Conservation (phyloP, 441 rosid species). For the Populus hybrid region DNA sequence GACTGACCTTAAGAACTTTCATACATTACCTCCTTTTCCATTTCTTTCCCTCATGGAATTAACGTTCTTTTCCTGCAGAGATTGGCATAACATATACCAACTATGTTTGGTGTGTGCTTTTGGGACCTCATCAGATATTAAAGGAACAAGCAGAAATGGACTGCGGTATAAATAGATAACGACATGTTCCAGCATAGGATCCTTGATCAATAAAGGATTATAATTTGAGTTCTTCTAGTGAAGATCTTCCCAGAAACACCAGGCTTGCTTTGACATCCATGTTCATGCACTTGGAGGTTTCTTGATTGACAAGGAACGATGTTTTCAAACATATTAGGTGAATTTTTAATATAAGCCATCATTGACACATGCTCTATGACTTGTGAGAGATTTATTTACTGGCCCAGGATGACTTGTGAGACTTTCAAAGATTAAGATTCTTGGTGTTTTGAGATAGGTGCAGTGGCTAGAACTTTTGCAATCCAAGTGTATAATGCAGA, state of each 20-base stretch:
- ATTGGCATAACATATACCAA: background rate
- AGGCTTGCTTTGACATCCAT: background rate
- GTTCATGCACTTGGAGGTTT: background rate
- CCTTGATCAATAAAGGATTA: background rate
- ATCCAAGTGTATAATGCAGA: background rate
- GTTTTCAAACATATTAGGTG: background rate
- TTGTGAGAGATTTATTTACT: background rate
- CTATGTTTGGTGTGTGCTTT: background rate
- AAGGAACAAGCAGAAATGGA: background rate
- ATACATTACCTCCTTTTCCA: background rate
- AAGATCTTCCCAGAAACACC: background rate
- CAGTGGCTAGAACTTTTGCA: background rate
- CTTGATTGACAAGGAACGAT: background rate
- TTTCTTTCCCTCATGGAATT: background rate
- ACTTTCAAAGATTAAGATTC: background rate
- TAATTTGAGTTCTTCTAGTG: background rate
- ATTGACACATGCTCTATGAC: background rate
- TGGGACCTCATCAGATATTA: background rate
- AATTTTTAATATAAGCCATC: background rate
- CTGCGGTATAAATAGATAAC: background rate
- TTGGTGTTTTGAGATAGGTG: background rate
- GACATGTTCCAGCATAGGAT: background rate
- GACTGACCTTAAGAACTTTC: background rate
- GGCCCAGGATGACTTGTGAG: background rate
- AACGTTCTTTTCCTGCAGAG: background rate